phyloP scores from a whole-genome alignment of 1,284 basidiomycete genomes.

The Naganishia sp. region DNA sequence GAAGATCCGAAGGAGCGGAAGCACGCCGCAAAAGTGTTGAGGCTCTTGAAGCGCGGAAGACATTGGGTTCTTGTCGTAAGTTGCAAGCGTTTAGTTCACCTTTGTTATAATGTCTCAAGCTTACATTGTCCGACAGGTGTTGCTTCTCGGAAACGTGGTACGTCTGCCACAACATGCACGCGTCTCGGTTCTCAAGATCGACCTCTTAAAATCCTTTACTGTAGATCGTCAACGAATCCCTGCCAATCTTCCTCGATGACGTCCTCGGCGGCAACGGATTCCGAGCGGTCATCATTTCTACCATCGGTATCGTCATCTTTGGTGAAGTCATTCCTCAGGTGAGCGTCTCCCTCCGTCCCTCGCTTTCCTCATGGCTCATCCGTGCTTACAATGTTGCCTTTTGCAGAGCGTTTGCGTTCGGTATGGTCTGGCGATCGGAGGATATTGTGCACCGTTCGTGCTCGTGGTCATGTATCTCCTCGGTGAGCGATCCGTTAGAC shows the following conservation, averaged over 20 bases:
- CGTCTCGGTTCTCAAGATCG: background rate
- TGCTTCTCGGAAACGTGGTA: constrained; percentile 81
- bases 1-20: constrained; percentile 66
- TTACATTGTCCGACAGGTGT: constrained; percentile 58
- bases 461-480: constrained; percentile 68
- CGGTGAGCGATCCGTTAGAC: constrained; percentile 49
- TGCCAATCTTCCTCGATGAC: constrained; percentile 86
- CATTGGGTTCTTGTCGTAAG: constrained; percentile 93
- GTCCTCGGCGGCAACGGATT: constrained; percentile 77
- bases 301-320: constrained; percentile 59
- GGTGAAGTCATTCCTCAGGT: constrained; percentile 80
- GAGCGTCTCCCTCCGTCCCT: constrained; percentile 29
- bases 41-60: constrained; percentile 74
- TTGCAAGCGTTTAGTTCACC: constrained; percentile 46
- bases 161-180: constrained; percentile 43
- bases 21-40: constrained; percentile 74
- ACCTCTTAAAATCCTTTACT: background rate
- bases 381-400: background rate
- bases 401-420: constrained; percentile 79
- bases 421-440: constrained; percentile 87
- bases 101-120: background rate
- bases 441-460: constrained; percentile 80
- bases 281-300: constrained; percentile 77
- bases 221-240: constrained; percentile 81
- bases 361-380: background rate